Evolutionary conservation across 2,329 filamentous ascomycete species (phyloP).

Genomic region (Rutstroemia sp.): DNA sequence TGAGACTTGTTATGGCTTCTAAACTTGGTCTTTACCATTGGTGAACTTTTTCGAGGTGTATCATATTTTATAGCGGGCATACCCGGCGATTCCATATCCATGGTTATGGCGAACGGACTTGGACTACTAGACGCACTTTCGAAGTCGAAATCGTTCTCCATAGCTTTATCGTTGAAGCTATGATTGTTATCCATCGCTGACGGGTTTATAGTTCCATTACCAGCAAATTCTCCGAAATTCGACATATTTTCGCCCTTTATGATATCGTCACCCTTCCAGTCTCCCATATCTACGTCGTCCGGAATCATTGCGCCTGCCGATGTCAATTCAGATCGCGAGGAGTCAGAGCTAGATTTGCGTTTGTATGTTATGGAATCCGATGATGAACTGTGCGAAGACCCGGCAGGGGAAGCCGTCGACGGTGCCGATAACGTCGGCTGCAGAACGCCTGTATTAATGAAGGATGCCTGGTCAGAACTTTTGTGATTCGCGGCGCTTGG

Average conservation of each 20-base stretch:
- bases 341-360: slow-evolving; percentile 39
- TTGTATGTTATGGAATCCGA: slow-evolving; percentile 47
- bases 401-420: slow-evolving; percentile 29
- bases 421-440: slow-evolving; percentile 19
- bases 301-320: slow-evolving; percentile 38
- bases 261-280: slow-evolving; percentile 38
- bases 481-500: slow-evolving; percentile 18
- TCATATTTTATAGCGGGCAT: slow-evolving; percentile 37
- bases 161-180: slow-evolving; percentile 37
- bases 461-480: slow-evolving; percentile 6
- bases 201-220: slow-evolving; percentile 33
- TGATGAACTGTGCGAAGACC: slow-evolving; percentile 41
- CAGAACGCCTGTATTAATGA: background rate
- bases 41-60: slow-evolving; percentile 23
- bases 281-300: slow-evolving; percentile 34
- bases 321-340: slow-evolving; percentile 37
- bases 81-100: slow-evolving; percentile 35
- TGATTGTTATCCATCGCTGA: slow-evolving; percentile 30
- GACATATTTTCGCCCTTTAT: slow-evolving; percentile 33
- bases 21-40: slow-evolving; percentile 20
- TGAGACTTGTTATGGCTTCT: slow-evolving; percentile 34
- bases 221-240: slow-evolving; percentile 34
- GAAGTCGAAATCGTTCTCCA: slow-evolving; percentile 49
- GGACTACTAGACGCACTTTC: slow-evolving; percentile 52
- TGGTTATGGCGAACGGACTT: slow-evolving; percentile 29